Conservation (phyloP, 208 protist species). For the Paratrypanosoma confusum region DNA sequence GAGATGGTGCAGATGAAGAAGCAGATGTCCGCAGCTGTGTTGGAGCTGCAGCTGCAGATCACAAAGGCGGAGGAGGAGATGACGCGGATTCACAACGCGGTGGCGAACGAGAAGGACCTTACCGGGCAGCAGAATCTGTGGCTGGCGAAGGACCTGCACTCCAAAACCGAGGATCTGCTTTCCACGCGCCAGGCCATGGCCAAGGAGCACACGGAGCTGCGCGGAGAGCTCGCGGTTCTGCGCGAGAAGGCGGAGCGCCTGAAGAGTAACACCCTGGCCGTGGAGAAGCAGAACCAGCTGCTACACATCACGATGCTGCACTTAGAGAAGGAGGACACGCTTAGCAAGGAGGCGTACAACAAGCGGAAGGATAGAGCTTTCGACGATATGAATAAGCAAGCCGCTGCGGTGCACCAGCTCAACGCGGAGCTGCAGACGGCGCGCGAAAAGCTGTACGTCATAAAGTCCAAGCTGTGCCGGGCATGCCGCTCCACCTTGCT, state of each 20-base stretch:
- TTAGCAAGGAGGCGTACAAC: conserved; percentile 11
- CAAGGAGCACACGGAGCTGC: conserved; percentile 15
- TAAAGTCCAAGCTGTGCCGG: conserved; percentile 20
- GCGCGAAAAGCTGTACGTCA: conserved; percentile 16
- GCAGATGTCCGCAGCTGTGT: conserved; percentile 16
- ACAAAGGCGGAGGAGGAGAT: conserved; percentile 27
- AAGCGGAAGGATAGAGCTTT: conserved; percentile 16
- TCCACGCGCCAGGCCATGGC: conserved; percentile 13
- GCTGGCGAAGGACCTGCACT: conserved; percentile 23
- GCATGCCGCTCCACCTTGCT: too few species aligned
- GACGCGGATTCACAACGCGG: conserved; percentile 15
- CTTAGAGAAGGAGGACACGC: conserved; percentile 17
- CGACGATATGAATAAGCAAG: conserved; percentile 17
- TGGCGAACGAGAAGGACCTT: conserved; percentile 22
- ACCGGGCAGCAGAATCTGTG: conserved; percentile 23
- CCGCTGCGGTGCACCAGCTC: conserved; percentile 11
- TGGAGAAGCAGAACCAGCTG: conserved; percentile 18
- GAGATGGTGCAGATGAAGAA: conserved; percentile 25
- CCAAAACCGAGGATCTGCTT: conserved; percentile 19
- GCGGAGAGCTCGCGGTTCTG: conserved; percentile 8
- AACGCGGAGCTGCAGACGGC: conserved; percentile 16
- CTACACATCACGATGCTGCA: conserved; percentile 7
- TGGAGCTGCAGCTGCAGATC: conserved; percentile 21
- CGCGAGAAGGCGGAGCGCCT: conserved; percentile 17
- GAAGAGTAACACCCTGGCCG: conserved; percentile 16